Conservation (phyloP, 441 rosid genomes). For the Erodium texanum region DNA sequence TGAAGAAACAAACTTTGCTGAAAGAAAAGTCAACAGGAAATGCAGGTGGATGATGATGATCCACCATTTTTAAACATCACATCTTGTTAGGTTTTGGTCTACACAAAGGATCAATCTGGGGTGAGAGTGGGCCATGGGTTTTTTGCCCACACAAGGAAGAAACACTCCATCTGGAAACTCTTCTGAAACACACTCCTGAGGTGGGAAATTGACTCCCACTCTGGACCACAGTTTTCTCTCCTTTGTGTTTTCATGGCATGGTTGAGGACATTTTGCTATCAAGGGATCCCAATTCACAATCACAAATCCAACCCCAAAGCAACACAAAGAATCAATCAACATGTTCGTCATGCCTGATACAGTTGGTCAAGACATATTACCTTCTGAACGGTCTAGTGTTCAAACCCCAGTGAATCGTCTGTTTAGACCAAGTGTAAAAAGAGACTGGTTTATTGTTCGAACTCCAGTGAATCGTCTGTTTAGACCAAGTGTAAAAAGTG, state of each 20-base stretch:
- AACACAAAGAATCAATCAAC: neutral
- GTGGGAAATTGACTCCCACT: neutral
- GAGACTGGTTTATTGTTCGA: no score
- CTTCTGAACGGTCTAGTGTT: no score
- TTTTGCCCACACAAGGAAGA: neutral
- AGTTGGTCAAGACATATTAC: no score
- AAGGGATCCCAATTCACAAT: neutral
- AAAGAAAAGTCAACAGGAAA: neutral
- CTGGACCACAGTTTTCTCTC: neutral
- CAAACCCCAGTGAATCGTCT: no score
- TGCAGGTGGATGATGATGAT: neutral
- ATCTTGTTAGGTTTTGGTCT: slow-evolving; percentile 6
- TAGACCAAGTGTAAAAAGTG: no score
- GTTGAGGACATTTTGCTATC: neutral
- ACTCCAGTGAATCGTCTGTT: no score
- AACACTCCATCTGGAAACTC: neutral
- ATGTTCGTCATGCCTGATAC: no score
- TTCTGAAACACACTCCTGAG: no score
- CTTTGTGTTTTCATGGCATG: neutral
- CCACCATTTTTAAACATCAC: neutral
- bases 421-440: no score
- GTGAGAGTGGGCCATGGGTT: neutral
- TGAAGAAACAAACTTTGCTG: neutral
- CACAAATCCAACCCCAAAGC: neutral
- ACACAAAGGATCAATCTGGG: neutral